Evolutionary conservation across 1,284 basidiomycete species (phyloP).

Genomic region (Trichosporon asahii): DNA sequence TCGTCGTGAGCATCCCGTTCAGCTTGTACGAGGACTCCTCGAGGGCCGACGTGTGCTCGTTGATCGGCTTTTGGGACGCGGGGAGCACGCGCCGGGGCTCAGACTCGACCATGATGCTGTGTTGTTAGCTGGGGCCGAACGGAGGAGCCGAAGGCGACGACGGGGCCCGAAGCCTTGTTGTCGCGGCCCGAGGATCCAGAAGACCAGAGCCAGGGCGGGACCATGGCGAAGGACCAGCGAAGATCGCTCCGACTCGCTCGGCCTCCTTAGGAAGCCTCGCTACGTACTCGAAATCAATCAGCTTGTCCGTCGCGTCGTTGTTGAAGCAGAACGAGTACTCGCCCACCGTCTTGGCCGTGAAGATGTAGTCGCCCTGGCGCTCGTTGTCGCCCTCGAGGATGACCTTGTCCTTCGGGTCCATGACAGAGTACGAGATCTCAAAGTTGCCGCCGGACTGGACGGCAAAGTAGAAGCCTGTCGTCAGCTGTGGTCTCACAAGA

Average conservation of each 20-base stretch:
- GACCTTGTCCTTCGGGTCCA: slow-evolving; percentile 80
- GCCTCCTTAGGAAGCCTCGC: slow-evolving; percentile 1
- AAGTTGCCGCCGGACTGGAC: slow-evolving; percentile 97
- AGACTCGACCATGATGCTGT: slow-evolving; percentile 86
- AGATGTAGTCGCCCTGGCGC: slow-evolving; percentile 92
- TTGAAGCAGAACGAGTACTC: slow-evolving; percentile 99
- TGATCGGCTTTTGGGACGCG: slow-evolving; percentile 63
- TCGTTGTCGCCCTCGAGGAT: slow-evolving; percentile 82
- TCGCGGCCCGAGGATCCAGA: too few species aligned
- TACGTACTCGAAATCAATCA: slow-evolving; percentile 80
- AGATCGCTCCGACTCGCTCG: too few species aligned
- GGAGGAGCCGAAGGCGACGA: not conserved
- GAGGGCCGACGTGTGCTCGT: slow-evolving; percentile 82
- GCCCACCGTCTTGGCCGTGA: slow-evolving; percentile 84
- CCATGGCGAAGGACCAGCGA: too few species aligned
- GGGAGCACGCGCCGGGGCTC: slow-evolving; percentile 81
- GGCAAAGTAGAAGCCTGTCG: slow-evolving; percentile 57
- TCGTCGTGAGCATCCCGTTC: slow-evolving; percentile 74
- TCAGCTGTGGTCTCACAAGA: not conserved
- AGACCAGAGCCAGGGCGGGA: too few species aligned
- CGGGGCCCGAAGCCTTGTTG: not conserved
- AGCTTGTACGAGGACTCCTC: slow-evolving; percentile 92
- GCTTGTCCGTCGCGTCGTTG: slow-evolving; percentile 90
- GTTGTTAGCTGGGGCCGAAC: slow-evolving; percentile 8
- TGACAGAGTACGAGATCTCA: slow-evolving; percentile 92